phyloP scores from a whole-genome alignment of 139 green algal species.

The Tetradesmus lagerheimii region DNA sequence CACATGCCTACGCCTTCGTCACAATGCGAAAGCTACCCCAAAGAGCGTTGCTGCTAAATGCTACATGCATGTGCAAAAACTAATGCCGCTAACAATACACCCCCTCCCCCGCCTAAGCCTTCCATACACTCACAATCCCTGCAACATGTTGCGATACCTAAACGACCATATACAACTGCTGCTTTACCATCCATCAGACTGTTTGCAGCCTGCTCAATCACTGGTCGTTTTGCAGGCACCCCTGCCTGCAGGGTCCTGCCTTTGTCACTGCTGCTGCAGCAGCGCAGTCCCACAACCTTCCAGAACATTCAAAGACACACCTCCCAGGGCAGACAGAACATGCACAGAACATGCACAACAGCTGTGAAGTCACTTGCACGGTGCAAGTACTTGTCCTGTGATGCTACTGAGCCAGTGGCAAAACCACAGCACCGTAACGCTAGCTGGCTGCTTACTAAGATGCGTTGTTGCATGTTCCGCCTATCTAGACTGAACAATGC shows the following conservation, averaged over 20 bases:
- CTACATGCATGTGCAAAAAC: not conserved
- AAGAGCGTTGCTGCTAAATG: not conserved
- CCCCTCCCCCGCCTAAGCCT: no score
- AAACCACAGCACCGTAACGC: not conserved
- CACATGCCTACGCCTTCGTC: not conserved
- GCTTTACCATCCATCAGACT: not conserved
- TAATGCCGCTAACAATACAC: no score
- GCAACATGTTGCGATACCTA: no score
- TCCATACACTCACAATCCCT: no score
- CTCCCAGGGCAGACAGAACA: not conserved
- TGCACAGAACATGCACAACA: not conserved
- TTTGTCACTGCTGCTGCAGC: not conserved
- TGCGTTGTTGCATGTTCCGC: not conserved
- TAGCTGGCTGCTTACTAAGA: not conserved
- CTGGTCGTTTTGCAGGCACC: not conserved
- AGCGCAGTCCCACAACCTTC: no score
- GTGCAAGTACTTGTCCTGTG: not conserved
- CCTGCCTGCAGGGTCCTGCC: no score
- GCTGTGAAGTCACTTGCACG: not conserved
- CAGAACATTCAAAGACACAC: not conserved
- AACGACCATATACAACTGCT: no score
- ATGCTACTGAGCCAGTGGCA: not conserved
- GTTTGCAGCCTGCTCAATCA: not conserved
- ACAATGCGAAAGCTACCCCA: not conserved
- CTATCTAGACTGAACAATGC: not conserved